Base-by-base conservation (phyloP, 2,329 filamentous ascomycete species). In the Chalaropsis thielavioides region DNA sequence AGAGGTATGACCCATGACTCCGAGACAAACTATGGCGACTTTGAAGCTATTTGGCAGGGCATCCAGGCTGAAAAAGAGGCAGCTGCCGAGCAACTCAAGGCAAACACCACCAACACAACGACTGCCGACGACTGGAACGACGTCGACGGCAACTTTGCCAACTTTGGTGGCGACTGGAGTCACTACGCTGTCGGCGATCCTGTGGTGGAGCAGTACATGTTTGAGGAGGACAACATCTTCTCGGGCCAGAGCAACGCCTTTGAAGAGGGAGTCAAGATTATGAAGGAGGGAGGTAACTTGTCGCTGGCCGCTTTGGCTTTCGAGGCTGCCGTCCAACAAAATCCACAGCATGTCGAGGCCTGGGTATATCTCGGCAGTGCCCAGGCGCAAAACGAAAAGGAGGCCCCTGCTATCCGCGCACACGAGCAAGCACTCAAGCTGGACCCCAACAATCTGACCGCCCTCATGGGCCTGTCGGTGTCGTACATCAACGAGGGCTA, bases 401-500 rank as follows among this genome's bases (percentile, higher is more conserved):
- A 99, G 75, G 88, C 90, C 8, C 92, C 94, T 0, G 94, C 94
- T 1, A 96, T 99, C 69, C 87, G 94, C 41, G 94, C 94, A 2
- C 80, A 97, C 67, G 92, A 97, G 75, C 89, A 94, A 73, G 91
- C 92, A 0, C 77, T 96, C 68, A 92, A 92, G 74, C 80, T 94
- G 35, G 92, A 97, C 71, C 87, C 91, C 0, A 86, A 85, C 71
- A 96, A 96, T 72, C 81, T 95, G 22, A 84, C 89, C 67, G 92
- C 92, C 0, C 81, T 99, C 58, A 97, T 99, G 92, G 92, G 90
- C 1, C 79, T 99, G 63, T 91, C 92, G 15, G 92, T 99, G 22
- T 95, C 90, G 4, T 99, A 99, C 76, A 99, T 94, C 60, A 99
- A 99, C 76, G 94, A 99, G 77, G 94, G 92, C 68, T 99, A 97